Evolutionary conservation across 441 rosid genomes (phyloP).

Genomic region (Brassica balearica): DNA sequence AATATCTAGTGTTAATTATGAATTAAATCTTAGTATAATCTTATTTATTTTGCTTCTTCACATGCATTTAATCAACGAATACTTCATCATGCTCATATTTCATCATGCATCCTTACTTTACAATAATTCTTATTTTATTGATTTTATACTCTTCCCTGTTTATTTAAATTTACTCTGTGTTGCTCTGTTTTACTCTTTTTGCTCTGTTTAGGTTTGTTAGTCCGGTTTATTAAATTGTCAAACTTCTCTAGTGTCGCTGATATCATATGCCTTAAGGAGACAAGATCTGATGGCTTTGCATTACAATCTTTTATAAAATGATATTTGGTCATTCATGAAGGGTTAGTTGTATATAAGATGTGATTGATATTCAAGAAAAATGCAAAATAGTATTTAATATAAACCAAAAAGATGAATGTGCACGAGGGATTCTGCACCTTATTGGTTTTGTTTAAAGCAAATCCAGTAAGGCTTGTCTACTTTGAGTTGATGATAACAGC

Average conservation of each 20-base stretch:
- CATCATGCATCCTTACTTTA: too few relatives aligned
- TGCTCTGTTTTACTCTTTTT: background rate
- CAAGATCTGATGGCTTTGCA: too few relatives aligned
- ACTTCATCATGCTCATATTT: too few relatives aligned
- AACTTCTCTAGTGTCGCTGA: too few relatives aligned
- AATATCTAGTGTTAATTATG: too few relatives aligned
- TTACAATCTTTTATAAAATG: too few relatives aligned
- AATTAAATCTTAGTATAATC: too few relatives aligned
- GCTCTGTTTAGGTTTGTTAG: too few relatives aligned
- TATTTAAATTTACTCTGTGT: background rate
- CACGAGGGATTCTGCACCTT: constrained; percentile 23
- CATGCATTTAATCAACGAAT: too few relatives aligned
- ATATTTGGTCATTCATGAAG: background rate
- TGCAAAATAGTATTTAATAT: background rate
- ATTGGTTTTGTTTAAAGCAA: background rate
- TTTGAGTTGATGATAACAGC: constrained; percentile 22
- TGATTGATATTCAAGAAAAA: background rate
- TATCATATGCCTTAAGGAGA: too few relatives aligned
- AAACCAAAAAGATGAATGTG: background rate
- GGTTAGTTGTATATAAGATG: background rate
- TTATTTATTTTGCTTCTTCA: too few relatives aligned
- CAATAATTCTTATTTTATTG: background rate
- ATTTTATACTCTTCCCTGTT: background rate
- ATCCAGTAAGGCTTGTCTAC: constrained; percentile 26
- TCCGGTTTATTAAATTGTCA: too few relatives aligned